Evolutionary conservation across 139 green algal species (phyloP).

Genomic region (Chlamydomonas incerta): DNA sequence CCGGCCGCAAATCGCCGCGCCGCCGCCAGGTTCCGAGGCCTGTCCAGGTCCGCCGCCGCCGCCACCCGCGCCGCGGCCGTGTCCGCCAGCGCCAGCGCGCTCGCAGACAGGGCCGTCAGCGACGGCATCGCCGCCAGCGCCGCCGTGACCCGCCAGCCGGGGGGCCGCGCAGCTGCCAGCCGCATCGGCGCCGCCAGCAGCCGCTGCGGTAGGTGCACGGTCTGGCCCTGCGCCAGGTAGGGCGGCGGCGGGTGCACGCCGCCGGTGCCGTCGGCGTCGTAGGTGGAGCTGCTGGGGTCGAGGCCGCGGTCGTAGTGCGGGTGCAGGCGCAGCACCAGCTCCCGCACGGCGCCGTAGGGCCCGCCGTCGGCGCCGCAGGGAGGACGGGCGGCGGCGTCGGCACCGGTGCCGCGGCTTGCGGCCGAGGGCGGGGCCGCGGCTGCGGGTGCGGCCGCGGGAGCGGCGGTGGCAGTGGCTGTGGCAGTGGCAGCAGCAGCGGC

Average conservation of each 20-base stretch:
- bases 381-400: too few relatives aligned
- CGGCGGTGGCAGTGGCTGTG: too few relatives aligned
- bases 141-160: background rate
- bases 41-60: background rate
- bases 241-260: background rate
- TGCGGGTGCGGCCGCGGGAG: too few relatives aligned
- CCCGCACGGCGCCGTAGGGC: background rate
- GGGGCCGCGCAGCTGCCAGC: too few relatives aligned
- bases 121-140: background rate
- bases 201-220: constrained; percentile 16
- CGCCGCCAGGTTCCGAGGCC: background rate
- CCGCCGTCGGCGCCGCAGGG: background rate
- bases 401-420: too few relatives aligned
- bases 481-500: too few relatives aligned
- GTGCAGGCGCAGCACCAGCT: constrained; percentile 26
- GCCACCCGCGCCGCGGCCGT: background rate
- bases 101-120: background rate
- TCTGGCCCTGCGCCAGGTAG: background rate
- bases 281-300: constrained; percentile 11
- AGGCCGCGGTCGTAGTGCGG: constrained; percentile 1
- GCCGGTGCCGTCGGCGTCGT: background rate
- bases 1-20: background rate
- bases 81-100: background rate
- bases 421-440: too few relatives aligned
- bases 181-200: constrained; percentile 15